phyloP scores from a whole-genome alignment of 1,284 basidiomycete species.

The Thecaphora thlaspeos region DNA sequence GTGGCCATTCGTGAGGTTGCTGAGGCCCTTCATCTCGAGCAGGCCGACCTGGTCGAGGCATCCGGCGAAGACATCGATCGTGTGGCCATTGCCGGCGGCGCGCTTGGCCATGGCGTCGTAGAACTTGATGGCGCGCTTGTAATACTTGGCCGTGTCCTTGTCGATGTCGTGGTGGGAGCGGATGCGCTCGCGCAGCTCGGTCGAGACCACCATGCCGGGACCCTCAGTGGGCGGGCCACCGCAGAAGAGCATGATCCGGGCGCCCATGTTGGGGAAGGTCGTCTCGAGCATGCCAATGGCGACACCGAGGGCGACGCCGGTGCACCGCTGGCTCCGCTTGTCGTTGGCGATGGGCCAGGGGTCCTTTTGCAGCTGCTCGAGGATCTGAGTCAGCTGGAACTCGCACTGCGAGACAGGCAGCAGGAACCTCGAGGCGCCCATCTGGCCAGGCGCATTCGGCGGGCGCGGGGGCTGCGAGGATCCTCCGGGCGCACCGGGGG shows the following conservation, averaged over 20 bases:
- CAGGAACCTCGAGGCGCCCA: slow-evolving; percentile 88
- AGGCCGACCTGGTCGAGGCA: slow-evolving; percentile 97
- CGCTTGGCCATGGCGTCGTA: slow-evolving; percentile 94
- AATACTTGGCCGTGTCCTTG: slow-evolving; percentile 93
- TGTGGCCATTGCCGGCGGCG: slow-evolving; percentile 89
- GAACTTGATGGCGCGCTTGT: slow-evolving; percentile 95
- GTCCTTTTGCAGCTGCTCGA: slow-evolving; percentile 85
- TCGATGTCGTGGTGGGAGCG: slow-evolving; percentile 99
- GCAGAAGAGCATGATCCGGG: slow-evolving; percentile 91
- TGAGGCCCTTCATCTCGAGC: slow-evolving; percentile 93
- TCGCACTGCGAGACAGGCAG: slow-evolving; percentile 91
- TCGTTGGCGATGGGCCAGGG: slow-evolving; percentile 97
- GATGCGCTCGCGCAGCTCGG: slow-evolving; percentile 95
- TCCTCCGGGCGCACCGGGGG: slow-evolving; percentile 57
- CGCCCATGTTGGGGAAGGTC: slow-evolving; percentile 93
- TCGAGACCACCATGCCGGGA: slow-evolving; percentile 92
- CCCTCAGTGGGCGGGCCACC: slow-evolving; percentile 97
- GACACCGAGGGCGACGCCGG: slow-evolving; percentile 89
- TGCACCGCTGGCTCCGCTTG: slow-evolving; percentile 91
- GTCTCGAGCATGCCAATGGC: slow-evolving; percentile 94
- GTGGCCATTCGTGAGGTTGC: slow-evolving; percentile 93
- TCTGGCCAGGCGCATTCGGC: slow-evolving; percentile 67
- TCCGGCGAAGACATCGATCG: slow-evolving; percentile 92
- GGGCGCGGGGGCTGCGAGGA: slow-evolving; percentile 64
- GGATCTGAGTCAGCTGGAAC: slow-evolving; percentile 90